Percentiles rank a stretch among this genome's conserved stretches.
Conservation (phyloP, 495 filamentous ascomycete genomes). For the Aspergillus kassunensis region DNA sequence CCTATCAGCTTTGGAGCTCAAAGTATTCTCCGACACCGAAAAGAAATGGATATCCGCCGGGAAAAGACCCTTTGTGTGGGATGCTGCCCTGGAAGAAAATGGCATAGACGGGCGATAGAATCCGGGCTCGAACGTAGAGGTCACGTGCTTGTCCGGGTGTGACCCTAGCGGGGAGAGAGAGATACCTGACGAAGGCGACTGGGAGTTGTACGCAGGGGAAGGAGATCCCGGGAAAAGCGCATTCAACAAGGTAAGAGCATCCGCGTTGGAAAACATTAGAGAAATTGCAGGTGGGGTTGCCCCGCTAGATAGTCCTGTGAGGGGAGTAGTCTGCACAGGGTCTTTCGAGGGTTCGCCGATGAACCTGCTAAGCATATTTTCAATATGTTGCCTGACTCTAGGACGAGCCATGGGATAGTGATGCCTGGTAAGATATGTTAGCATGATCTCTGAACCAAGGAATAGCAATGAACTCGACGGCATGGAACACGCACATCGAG, state of each 20-base stretch:
- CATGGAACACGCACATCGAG: constrained; percentile 39
- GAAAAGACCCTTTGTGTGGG: constrained; percentile 24
- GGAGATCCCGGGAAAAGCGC: constrained; percentile 35
- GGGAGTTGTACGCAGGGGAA: constrained; percentile 25
- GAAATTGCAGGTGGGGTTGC: constrained; percentile 29
- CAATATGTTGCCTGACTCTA: constrained; percentile 67
- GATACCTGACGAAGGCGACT: constrained; percentile 19
- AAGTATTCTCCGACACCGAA: constrained; percentile 20
- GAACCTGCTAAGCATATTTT: constrained; percentile 69
- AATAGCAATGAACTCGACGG: background rate
- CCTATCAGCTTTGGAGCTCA: constrained; percentile 34
- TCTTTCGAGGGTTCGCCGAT: constrained; percentile 6
- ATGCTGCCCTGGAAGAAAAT: constrained; percentile 14
- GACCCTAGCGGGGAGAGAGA: constrained; percentile 15
- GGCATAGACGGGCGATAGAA: constrained; percentile 26
- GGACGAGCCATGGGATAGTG: constrained; percentile 42
- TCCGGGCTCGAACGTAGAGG: constrained; percentile 22
- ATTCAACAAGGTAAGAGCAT: constrained; percentile 39
- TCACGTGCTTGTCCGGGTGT: constrained; percentile 9
- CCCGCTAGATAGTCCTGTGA: background rate
- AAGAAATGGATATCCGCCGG: constrained; percentile 28
- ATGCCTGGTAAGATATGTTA: constrained; percentile 23
- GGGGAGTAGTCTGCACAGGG: background rate
- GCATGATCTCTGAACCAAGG: background rate
- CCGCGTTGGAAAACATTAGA: constrained; percentile 39